Conservation (phyloP, 495 filamentous ascomycete genomes). For the Neurospora tetrasperma region DNA sequence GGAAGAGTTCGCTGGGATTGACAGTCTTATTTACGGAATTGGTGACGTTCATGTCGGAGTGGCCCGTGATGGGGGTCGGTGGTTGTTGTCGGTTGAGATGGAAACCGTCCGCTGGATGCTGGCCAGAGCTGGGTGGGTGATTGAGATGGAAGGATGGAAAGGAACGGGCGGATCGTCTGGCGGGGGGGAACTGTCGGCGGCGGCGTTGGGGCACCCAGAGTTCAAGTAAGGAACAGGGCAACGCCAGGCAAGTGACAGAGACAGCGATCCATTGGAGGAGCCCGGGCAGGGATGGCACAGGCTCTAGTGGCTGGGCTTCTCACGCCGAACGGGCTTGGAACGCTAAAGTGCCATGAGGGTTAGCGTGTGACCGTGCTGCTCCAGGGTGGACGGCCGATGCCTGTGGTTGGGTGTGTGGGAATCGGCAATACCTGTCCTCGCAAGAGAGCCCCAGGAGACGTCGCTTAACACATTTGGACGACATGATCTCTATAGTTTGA, state of each 20-base stretch:
- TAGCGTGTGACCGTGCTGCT: background rate
- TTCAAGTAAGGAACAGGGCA: background rate
- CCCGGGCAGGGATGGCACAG: background rate
- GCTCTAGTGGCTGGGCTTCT: background rate
- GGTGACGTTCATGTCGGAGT: background rate
- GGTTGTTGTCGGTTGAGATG: background rate
- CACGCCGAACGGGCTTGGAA: background rate
- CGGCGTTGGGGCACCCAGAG: background rate
- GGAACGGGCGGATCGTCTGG: background rate
- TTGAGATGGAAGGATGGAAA: background rate
- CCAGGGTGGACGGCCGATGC: background rate
- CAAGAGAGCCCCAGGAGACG: background rate
- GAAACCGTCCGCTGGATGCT: background rate
- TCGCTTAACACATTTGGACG: background rate
- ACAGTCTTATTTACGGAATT: background rate
- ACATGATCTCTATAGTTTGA: background rate
- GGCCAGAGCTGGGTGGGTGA: background rate
- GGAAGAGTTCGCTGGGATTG: background rate
- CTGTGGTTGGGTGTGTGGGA: background rate
- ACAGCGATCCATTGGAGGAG: background rate
- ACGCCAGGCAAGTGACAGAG: background rate
- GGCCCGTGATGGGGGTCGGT: background rate
- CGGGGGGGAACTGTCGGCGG: background rate
- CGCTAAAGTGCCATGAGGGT: background rate
- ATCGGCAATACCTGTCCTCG: background rate